Evolutionary conservation across 148 eudicot species (phyloP), one percentile per base, ranked within the genome.

Genomic region (Fagopyrum esculentum): DNA sequence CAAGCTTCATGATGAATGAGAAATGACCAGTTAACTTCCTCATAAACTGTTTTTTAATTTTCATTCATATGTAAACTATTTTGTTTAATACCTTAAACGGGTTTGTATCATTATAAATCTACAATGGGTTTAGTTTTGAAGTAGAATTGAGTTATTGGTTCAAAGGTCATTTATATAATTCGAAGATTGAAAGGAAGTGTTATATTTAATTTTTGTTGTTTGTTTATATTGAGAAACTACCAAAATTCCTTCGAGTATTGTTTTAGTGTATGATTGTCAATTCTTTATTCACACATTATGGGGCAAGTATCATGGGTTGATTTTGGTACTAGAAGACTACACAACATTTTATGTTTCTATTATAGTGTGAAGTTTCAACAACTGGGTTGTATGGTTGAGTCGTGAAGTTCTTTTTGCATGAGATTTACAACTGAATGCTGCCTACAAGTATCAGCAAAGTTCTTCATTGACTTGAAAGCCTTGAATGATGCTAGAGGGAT

Each of bases 401-500:
- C 9, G 35, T 60, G 43, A 26, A 61, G 11, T 22, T 61, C 43
- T 43, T 61, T 61, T 61, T 1, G 35, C 43, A 61, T 61, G 68
- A 61, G 22, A 61, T 26, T 26, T 26, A 61, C 15, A 29, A 43
- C 68, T 8, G 40, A 61, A 26, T 9, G 68, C 68, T 9, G 68
- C 43, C 13, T 61, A 61, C 30, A 7, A 17, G 16, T 35, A 66
- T 40, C 47, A 43, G 19, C 35, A 40, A 63, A 63, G 6, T 8
- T 35, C 16, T 63, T 44, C 69, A 66, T 43, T 40, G 71, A 7
- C 45, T 66, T 9, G 52, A 49, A 8, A 8, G 52, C 40, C 52
- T 49, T 13, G 30, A 66, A 66, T 66, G 71, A 40, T 66, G 22
- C 47, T 66, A 12, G 71, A 66, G 46, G 47, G 71, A 66, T 40